Conservation (phyloP, 2,329 filamentous ascomycete species). For the Arthrobotrys musiformis region DNA sequence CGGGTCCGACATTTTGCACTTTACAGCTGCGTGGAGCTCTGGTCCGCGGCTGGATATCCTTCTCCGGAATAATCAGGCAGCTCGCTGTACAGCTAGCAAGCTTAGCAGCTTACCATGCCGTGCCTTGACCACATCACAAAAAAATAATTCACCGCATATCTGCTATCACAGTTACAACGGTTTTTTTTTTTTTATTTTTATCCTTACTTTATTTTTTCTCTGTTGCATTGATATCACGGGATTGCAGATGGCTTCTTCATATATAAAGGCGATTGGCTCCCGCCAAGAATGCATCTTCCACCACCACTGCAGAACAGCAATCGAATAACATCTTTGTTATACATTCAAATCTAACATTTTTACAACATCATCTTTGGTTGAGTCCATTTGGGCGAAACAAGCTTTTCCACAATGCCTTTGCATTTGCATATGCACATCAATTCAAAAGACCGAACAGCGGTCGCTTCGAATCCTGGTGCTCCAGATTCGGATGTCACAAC, state of each 20-base stretch:
- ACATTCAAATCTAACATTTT: constrained; percentile 13
- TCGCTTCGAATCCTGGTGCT: constrained; percentile 30
- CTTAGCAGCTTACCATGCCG: constrained; percentile 15
- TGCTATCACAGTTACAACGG: constrained; percentile 13
- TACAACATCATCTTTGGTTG: constrained; percentile 9
- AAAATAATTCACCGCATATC: constrained; percentile 14
- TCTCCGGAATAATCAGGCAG: constrained; percentile 12
- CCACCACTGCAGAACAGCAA: constrained; percentile 24
- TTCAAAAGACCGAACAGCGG: constrained; percentile 44
- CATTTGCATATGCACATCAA: constrained; percentile 56
- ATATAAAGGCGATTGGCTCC: constrained; percentile 37
- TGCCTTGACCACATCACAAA: constrained; percentile 8
- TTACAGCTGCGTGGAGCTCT: constrained; percentile 33
- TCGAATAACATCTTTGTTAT: constrained; percentile 37
- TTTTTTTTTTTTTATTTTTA: not conserved
- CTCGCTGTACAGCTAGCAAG: not conserved
- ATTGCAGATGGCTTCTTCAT: constrained; percentile 38
- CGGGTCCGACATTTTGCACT: constrained; percentile 21
- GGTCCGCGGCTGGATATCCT: constrained; percentile 13
- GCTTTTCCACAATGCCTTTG: constrained; percentile 15
- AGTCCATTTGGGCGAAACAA: constrained; percentile 50
- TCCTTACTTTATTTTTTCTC: no score
- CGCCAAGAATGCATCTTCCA: constrained; percentile 36
- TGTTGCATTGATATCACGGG: constrained; percentile 22
- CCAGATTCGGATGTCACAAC: constrained; percentile 22